Evolutionary conservation across 495 filamentous ascomycete species (phyloP).

Genomic region (Talaromyces ruber): DNA sequence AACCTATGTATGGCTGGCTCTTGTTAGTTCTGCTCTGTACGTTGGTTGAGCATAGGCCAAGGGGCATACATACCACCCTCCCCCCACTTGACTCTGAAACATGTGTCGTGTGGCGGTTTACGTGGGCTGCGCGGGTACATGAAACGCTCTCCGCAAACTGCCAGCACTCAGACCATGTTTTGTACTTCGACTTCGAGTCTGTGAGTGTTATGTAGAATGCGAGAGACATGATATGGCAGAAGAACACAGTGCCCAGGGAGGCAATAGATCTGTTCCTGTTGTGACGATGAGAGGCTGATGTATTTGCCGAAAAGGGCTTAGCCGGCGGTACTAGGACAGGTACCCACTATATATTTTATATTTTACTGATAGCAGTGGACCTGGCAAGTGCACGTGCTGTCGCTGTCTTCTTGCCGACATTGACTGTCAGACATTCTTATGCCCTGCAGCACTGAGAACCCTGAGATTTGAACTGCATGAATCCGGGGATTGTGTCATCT

Average conservation of each 20-base stretch:
- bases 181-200: too few species aligned
- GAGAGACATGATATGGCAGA: too few species aligned
- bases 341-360: background rate
- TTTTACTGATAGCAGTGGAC: too few species aligned
- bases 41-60: background rate
- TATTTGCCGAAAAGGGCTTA: constrained; percentile 6
- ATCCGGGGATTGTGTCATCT: background rate
- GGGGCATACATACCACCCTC: background rate
- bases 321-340: background rate
- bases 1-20: too few species aligned
- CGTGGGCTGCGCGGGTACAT: background rate
- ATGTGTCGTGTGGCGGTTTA: background rate
- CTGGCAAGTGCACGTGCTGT: background rate
- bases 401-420: background rate
- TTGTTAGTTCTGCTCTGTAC: too few species aligned
- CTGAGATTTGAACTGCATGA: background rate
- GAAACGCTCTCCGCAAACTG: constrained; percentile 6
- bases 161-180: constrained; percentile 16
- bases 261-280: constrained; percentile 2
- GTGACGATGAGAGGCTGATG: constrained; percentile 3
- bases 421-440: background rate
- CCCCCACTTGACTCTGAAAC: background rate
- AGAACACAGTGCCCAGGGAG: constrained; percentile 8
- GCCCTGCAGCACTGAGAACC: background rate
- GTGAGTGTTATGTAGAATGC: too few species aligned